Conservation (phyloP, 2,329 filamentous ascomycete species). For the Pseudocercospora ulei region DNA sequence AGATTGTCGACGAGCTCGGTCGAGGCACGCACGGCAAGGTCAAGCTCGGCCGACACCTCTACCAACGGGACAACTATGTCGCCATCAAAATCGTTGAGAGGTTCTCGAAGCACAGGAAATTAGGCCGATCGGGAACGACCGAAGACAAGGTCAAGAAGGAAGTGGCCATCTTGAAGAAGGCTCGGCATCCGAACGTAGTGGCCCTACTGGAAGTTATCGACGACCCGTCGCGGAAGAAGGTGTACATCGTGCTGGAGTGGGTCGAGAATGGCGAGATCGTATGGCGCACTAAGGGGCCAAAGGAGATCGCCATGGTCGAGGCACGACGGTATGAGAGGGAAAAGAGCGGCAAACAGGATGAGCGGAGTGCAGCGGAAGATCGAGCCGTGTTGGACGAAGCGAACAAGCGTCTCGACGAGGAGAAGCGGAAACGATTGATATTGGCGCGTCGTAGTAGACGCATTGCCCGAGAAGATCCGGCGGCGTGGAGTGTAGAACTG, state of each 20-base stretch:
- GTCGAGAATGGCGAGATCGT: conserved; percentile 88
- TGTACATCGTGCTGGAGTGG: conserved; percentile 94
- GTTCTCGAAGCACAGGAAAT: conserved; percentile 81
- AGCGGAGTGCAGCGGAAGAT: conserved; percentile 39
- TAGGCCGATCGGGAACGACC: conserved; percentile 64
- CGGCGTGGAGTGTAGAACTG: conserved; percentile 78
- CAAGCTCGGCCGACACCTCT: conserved; percentile 76
- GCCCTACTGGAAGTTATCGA: conserved; percentile 94
- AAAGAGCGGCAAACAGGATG: conserved; percentile 43
- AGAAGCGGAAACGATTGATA: conserved; percentile 35
- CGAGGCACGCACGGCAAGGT: conserved; percentile 96
- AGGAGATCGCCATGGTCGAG: conserved; percentile 73
- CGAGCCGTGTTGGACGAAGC: conserved; percentile 38
- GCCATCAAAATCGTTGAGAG: conserved; percentile 98
- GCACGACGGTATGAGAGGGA: conserved; percentile 69
- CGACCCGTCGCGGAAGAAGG: conserved; percentile 90
- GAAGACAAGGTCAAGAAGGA: conserved; percentile 85
- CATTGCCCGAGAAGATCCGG: conserved; percentile 39
- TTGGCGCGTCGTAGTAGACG: conserved; percentile 30
- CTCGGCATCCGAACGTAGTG: conserved; percentile 92
- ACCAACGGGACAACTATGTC: conserved; percentile 59
- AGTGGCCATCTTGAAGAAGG: conserved; percentile 97
- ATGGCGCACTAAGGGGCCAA: conserved; percentile 82
- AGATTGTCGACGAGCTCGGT: conserved; percentile 91
- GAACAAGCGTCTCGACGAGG: conserved; percentile 49